Evolutionary conservation across 208 protist species (phyloP), one percentile per base, ranked within the genome.

Genomic region (Naegleria lovaniensis): DNA sequence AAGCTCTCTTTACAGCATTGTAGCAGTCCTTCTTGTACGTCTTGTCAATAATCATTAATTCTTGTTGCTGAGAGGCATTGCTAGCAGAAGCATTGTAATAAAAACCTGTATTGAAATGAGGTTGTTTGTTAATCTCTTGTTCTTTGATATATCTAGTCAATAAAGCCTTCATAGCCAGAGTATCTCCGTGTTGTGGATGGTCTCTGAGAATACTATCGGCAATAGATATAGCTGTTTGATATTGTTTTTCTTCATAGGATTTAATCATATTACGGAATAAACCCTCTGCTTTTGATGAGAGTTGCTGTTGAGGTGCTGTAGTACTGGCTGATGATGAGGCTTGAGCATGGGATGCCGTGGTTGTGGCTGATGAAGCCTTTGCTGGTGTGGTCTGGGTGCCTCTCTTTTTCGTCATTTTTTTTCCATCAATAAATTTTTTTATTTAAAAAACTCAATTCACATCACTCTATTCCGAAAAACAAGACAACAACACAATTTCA

Each of bases 91-190:
- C 22, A 67, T 67, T 67, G 22, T 67, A 67, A 19, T 67, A 67
- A 67, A 67, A 67, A 67, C 22, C 22, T 29, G 55, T 67, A 67
- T 67, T 67, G 22, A 67, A 67, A 29, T 67, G 19, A 67, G 22
- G 19, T 29, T 29, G 55, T 29, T 67, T 67, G 55, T 67, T 67
- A 41, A 25, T 43, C 5, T 85, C 36, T 52, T 59, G 25, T 58
- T 51, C 13, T 40, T 51, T 51, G 13, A 51, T 41, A 29, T 36
- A 48, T 52, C 41, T 52, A 22, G 41, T n/a, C 4, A 88, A n/a
- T 51, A 88, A 38, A 88, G 36, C 84, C 41, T 88, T 88, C 41
- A 88, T 51, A 29, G 84, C 84, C 41, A 88, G 36, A 33, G 84
- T 58, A 58, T 88, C 83, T 33, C 36, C 39, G 22, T 88, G 84